These are phyloP conservation scores for Sisymbrium irio DNA, from an alignment of 345 rosid genomes.

Conservation along the genomic window DNA sequence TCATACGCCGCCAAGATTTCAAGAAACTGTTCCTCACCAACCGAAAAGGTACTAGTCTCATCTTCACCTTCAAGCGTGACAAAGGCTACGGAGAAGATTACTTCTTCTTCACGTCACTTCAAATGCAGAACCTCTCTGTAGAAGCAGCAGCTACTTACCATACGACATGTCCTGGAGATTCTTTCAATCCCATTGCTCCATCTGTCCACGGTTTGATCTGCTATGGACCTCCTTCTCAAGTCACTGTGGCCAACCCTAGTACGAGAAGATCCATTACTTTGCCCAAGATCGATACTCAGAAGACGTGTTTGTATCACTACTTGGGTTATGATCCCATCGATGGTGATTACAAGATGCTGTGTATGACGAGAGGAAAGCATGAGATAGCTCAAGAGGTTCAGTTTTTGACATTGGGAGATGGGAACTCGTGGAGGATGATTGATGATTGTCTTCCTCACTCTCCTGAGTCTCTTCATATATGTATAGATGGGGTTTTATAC, in stretches of 20 bases:
- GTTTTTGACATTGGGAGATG: background rate
- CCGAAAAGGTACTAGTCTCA: background rate
- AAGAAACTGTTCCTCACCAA: background rate
- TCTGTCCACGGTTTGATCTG: constrained; percentile 13
- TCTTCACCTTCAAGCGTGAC: background rate
- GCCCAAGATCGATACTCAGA: background rate
- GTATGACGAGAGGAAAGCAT: background rate
- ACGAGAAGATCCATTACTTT: background rate
- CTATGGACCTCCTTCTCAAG: background rate
- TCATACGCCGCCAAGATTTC: background rate
- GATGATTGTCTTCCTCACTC: too few species aligned
- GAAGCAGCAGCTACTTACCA: background rate
- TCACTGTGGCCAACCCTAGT: constrained; percentile 3
- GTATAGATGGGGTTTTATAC: too few species aligned
- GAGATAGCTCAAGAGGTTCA: background rate
- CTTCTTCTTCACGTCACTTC: background rate
- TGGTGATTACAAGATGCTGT: background rate
- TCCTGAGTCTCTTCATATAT: too few species aligned
- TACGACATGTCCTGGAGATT: background rate
- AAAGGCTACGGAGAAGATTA: background rate
- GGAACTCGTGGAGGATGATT: background rate
- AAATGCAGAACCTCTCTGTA: background rate
- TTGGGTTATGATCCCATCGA: constrained; percentile 16
- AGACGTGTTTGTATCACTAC: background rate
- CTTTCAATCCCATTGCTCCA: background rate